Evolutionary conservation across 75 land plant species (phyloP).

Genomic region (Isoetes taiwanensis): DNA sequence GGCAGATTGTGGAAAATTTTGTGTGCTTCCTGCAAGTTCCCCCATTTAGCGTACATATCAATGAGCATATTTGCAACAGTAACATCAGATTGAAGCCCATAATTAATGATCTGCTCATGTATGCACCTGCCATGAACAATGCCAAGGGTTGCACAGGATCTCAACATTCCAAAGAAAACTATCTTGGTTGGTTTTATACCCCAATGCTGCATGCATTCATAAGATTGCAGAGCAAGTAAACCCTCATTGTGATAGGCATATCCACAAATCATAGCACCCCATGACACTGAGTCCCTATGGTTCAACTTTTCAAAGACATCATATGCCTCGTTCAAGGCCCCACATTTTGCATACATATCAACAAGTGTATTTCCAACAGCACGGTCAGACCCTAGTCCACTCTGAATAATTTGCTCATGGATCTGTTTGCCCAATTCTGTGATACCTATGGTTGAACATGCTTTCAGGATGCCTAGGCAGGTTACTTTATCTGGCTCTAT

Average conservation of each 20-base stretch:
- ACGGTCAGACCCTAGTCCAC: neutral
- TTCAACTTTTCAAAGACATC: neutral
- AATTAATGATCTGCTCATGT: neutral
- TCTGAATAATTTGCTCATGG: neutral
- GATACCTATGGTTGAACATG: neutral
- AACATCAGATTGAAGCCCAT: neutral
- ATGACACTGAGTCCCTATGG: no score
- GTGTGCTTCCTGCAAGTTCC: neutral
- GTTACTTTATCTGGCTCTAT: neutral
- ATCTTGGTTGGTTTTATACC: no score
- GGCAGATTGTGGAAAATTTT: neutral
- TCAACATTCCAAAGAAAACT: no score
- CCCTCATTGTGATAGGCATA: no score
- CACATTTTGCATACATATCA: slow-evolving; percentile 2
- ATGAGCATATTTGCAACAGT: neutral
- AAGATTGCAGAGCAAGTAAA: no score
- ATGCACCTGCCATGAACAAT: no score
- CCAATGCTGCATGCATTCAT: no score
- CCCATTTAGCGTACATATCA: neutral
- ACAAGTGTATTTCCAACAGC: neutral
- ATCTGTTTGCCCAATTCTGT: neutral
- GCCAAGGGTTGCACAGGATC: no score
- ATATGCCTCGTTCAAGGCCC: neutral
- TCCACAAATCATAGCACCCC: slow-evolving; percentile 43
- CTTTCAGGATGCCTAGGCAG: neutral